Evolutionary conservation across 805 yeast genomes (phyloP).

Genomic region (Candida sphagnicola): DNA sequence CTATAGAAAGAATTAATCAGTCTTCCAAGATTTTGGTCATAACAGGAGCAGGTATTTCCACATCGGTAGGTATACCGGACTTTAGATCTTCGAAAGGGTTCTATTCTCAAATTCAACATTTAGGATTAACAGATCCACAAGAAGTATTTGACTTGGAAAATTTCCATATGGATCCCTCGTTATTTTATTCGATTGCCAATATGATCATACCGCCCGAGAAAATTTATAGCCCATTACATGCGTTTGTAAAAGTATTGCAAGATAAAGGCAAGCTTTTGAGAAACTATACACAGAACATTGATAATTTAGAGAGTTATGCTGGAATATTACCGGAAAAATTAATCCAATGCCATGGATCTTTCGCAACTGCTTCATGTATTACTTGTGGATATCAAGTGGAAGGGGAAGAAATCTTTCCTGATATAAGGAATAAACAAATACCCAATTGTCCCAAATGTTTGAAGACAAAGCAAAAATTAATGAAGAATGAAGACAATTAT

Average conservation of each 20-base stretch:
- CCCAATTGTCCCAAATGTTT: slow-evolving; percentile 53
- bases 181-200: slow-evolving; percentile 41
- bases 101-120: slow-evolving; percentile 48
- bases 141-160: slow-evolving; percentile 40
- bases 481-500: slow-evolving; percentile 20
- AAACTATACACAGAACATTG: slow-evolving; percentile 44
- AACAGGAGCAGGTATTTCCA: slow-evolving; percentile 45
- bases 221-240: slow-evolving; percentile 35
- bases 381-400: slow-evolving; percentile 62
- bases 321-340: slow-evolving; percentile 50
- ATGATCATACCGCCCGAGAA: slow-evolving; percentile 40
- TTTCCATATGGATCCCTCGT: slow-evolving; percentile 33
- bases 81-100: slow-evolving; percentile 56
- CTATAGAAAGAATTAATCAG: slow-evolving; percentile 47
- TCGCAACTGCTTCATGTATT: slow-evolving; percentile 68
- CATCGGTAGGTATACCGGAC: slow-evolving; percentile 43
- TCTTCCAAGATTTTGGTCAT: slow-evolving; percentile 43
- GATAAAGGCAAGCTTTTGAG: slow-evolving; percentile 34
- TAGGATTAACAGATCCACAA: slow-evolving; percentile 41
- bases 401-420: slow-evolving; percentile 44
- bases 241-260: slow-evolving; percentile 34
- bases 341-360: slow-evolving; percentile 82
- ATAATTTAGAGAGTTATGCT: slow-evolving; percentile 46
- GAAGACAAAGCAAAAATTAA: slow-evolving; percentile 14
- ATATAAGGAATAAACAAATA: slow-evolving; percentile 42